Base-by-base conservation (phyloP, 2,329 filamentous ascomycete species). In the Beauveria scarabaeidicola region DNA sequence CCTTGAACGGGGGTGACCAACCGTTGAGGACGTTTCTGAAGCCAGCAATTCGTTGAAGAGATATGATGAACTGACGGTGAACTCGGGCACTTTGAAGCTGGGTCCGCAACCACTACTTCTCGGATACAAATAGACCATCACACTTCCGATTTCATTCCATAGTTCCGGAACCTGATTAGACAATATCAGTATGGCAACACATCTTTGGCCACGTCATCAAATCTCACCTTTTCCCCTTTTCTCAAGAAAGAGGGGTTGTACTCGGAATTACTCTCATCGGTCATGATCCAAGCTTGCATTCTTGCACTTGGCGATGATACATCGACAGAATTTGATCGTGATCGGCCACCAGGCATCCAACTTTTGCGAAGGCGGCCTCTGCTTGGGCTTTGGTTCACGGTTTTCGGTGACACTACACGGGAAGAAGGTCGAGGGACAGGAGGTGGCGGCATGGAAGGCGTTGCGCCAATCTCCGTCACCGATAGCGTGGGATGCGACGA, bases 81-180 rank as follows among this genome's bases (percentile, higher is more conserved):
- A 78, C 32, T 79, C 77, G 40, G 77, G 76, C 7, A 87, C 78
- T 66, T 82, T 85, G 73, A 87, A 87, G 0, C 82, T 86, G 2
- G 84, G 79, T 0, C 80, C 81, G 9, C 69, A 71, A 10, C 78
- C 78, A 61, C 74, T 78, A 5, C 73, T 72, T 58, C 74, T 77
- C 1, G 83, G 76, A 59, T 80, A 80, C 4, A 88, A 71, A 64
- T 84, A 83, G 21, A 88, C 77, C 54, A 77, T 74, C 25, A 86
- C 77, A 62, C 79, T 79, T 43, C 81, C 84, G 55, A 70, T 73
- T 58, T 86, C 83, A 63, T 84, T 82, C 85, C 85, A 88, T 21
- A 88, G 70, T 68, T 88, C 85, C 1, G 84, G 82, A 4, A 87
- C 81, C 82, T 85, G 61, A 13, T 44, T 54, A 44, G 61, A 47